Evolutionary conservation across 2,329 filamentous ascomycete genomes (phyloP).

Genomic region (Phoma herbarum): DNA sequence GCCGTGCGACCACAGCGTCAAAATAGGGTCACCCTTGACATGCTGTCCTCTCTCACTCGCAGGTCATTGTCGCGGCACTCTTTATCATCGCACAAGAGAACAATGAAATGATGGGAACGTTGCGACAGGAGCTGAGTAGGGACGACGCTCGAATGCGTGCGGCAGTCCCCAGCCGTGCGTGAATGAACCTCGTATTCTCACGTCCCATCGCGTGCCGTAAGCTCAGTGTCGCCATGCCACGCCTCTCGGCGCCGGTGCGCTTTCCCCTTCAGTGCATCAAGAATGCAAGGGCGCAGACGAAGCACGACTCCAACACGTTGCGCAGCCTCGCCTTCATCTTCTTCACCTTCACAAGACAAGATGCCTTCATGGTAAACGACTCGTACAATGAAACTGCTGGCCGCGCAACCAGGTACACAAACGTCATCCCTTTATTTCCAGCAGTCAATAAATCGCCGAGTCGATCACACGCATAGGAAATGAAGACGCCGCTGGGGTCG

Average conservation of each 20-base stretch:
- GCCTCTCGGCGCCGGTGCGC: slow-evolving; percentile 14
- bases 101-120: neutral
- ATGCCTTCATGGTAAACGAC: slow-evolving; percentile 1
- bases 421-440: slow-evolving; percentile 7
- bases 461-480: slow-evolving; percentile 18
- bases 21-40: slow-evolving; percentile 12
- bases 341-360: neutral
- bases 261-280: slow-evolving; percentile 13
- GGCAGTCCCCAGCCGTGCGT: slow-evolving; percentile 17
- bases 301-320: slow-evolving; percentile 6
- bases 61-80: slow-evolving; percentile 1
- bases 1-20: slow-evolving; percentile 9
- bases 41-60: slow-evolving; percentile 8
- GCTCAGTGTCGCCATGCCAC: slow-evolving; percentile 18
- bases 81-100: slow-evolving; percentile 8
- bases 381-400: neutral
- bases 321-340: slow-evolving; percentile 2
- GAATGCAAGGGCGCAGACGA: slow-evolving; percentile 11
- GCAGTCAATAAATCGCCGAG: slow-evolving; percentile 14
- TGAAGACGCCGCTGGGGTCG: slow-evolving; percentile 16
- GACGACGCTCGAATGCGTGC: slow-evolving; percentile 2
- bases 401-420: slow-evolving; percentile 7
- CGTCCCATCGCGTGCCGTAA: slow-evolving; percentile 13
- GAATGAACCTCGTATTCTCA: slow-evolving; percentile 15
- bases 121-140: slow-evolving; percentile 6